A percentile compares a stretch with the other conserved stretches of the same genome.
Conservation (phyloP, 805 yeast species). For the Wickerhamiella bombiphila region DNA sequence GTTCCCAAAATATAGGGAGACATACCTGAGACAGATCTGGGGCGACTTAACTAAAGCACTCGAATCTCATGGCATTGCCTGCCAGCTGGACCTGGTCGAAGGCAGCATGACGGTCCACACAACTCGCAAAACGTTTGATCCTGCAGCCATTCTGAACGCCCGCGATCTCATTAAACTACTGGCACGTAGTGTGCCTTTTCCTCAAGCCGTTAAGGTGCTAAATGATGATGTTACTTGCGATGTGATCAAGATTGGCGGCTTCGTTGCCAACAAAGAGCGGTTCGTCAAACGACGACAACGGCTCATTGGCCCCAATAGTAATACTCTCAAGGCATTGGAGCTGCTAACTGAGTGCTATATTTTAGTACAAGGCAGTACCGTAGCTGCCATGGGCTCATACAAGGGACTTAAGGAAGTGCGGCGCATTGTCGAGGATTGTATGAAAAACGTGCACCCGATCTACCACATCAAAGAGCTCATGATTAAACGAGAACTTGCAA, state of each 20-base stretch:
- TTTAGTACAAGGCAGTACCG: slow-evolving; percentile 94
- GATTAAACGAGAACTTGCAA: slow-evolving; percentile 91
- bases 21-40: slow-evolving; percentile 80
- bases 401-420: slow-evolving; percentile 85
- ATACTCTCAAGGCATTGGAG: slow-evolving; percentile 90
- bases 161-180: slow-evolving; percentile 85
- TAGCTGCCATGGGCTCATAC: slow-evolving; percentile 91
- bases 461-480: slow-evolving; percentile 93
- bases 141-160: slow-evolving; percentile 84
- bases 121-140: slow-evolving; percentile 89
- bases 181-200: slow-evolving; percentile 93
- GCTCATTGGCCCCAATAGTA: slow-evolving; percentile 92
- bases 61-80: slow-evolving; percentile 56
- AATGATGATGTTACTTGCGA: slow-evolving; percentile 93
- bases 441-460: slow-evolving; percentile 94
- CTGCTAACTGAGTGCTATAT: slow-evolving; percentile 89
- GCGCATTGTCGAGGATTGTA: slow-evolving; percentile 93
- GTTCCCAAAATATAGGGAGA: slow-evolving; percentile 93
- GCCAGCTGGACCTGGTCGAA: slow-evolving; percentile 79
- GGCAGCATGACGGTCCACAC: slow-evolving; percentile 97
- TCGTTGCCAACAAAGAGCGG: slow-evolving; percentile 80
- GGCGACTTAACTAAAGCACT: slow-evolving; percentile 76
- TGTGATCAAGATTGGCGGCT: slow-evolving; percentile 84
- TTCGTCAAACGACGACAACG: slow-evolving; percentile 93
- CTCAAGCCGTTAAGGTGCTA: slow-evolving; percentile 84